Base-by-base conservation (phyloP, 257 asterid species). In the Verbena officinalis region DNA sequence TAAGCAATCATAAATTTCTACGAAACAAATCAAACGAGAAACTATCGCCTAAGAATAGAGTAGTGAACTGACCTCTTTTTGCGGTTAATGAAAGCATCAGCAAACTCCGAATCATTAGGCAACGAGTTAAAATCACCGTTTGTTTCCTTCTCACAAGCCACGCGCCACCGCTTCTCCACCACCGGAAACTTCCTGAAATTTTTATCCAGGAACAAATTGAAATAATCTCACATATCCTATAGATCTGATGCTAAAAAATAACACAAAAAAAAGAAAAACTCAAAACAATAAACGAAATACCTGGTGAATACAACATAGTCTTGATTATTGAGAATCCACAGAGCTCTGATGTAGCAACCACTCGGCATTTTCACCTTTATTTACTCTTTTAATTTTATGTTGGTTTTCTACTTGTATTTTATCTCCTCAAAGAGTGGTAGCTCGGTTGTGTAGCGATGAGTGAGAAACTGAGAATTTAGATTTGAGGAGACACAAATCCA, bases 161-260 rank as follows among this genome's bases (percentile, higher is more conserved):
- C 78, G 53, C 95, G 84, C 95, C 98, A 93, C 80, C 95, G 85
- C 83, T 74, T 85, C 83, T 93, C 98, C 66, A 87, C 98, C 82
- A 88, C 96, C 67, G 96, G 86, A 78, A 93, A 93, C 75, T 81
- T 86, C 90, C 98, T 92, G 81, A 22, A 15, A 42, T 30, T 49
- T 56, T 66, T 22, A 44, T 33, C 21, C 20, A 21, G 43, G 57
- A 40, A 62, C 62, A 8, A 9, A 24, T 30, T 0, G 15, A 3
- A 24, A 62, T 30, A 39, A 43, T 38, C 15, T 42, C 66, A 62
- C 57, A 17, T 19, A 39, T 24, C 57, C 60, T 27, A 62, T 40
- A 65, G 69, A 68, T 53, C 71, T 52, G 70, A 66, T 42, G 23
- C 33, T 30, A 20, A 40, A 50, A 27, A 51, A 27, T 27, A 20